Evolutionary conservation across 768 basidiomycete species (phyloP), one percentile per base, ranked within the genome.

Genomic region (Boletus reticulatus): DNA sequence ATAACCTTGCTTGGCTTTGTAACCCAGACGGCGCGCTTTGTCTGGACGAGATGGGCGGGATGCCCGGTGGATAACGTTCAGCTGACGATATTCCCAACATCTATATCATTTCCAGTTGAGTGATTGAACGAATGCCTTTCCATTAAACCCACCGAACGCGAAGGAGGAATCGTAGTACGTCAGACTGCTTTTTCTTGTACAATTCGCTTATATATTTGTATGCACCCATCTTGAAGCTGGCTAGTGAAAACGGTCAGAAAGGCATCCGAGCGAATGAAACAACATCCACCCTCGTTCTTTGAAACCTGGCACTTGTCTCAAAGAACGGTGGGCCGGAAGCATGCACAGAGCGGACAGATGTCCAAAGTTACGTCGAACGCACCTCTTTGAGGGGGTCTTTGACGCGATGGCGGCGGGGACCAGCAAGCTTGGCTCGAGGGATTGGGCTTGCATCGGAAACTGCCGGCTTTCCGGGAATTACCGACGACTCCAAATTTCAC

Each of bases 1-100:
- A 73, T 94, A 99, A 67, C 97, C 97, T 78, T 99, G 97, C 84
- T 99, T 99, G 73, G 97, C 94, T 81, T 98, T 99, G 87, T 98
- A 99, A 47, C 97, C 97, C 59, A 99, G 81, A 62, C 95, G 88
- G 72, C 97, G 91, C 60, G 97, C 97, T 82, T 98, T 99, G 82
- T 99, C 97, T 52, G 97, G 97, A 70, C 97, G 91, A 45, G 96
- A 98, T 45, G 97, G 96, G 59, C 96, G 92, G 61, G 95, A 94
- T 44, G 95, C 96, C 66, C 97, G 91, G 81, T 98, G 96, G 72
- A 98, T 92, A 64, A 99, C 94, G 67, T 97, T 94, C 69, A 98
- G 78, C 75, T 99, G 97, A 63, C 97, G 91, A 80, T 94, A 97
- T 72, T 98, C 95, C 95, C 95, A 97, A 84, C 94, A 96, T 67